These are phyloP conservation scores for Conoideocrella luteorostrata DNA, from an alignment of 2,329 filamentous ascomycete genomes.

Conservation along the genomic window DNA sequence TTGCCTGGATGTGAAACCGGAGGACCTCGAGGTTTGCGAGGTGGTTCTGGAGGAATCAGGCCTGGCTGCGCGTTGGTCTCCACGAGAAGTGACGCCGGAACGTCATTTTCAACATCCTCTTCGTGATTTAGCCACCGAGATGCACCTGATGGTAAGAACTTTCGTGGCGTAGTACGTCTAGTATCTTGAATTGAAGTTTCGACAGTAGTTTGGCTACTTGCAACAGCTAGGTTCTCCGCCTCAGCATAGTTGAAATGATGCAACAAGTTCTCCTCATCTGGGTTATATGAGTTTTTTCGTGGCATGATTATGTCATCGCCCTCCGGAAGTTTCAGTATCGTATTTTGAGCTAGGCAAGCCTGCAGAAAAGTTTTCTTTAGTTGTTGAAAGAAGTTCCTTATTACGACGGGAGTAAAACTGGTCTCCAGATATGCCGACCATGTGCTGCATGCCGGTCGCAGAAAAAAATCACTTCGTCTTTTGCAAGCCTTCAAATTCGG, in stretches of 20 bases:
- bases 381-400: too few species aligned
- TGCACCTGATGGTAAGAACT: not conserved
- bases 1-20: not conserved
- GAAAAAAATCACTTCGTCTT: too few species aligned
- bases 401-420: too few species aligned
- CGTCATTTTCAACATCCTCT: conserved; percentile 52
- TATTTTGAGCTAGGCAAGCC: too few species aligned
- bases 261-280: conserved; percentile 46
- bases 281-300: too few species aligned
- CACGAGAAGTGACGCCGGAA: conserved; percentile 57
- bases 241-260: conserved; percentile 46
- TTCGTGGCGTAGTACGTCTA: conserved; percentile 6
- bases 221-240: conserved; percentile 36
- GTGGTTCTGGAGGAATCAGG: not conserved
- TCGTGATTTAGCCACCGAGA: conserved; percentile 29
- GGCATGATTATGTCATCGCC: too few species aligned
- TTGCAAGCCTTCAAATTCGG: too few species aligned
- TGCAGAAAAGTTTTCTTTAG: too few species aligned
- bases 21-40: not conserved
- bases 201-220: conserved; percentile 40
- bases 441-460: too few species aligned
- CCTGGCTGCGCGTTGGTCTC: conserved; percentile 36
- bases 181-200: conserved; percentile 25
- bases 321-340: too few species aligned
- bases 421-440: too few species aligned